A percentile compares a stretch with the other conserved stretches of the same genome.
Evolutionary conservation across 768 basidiomycete genomes (phyloP).

Genomic region (Trametes punicea): DNA sequence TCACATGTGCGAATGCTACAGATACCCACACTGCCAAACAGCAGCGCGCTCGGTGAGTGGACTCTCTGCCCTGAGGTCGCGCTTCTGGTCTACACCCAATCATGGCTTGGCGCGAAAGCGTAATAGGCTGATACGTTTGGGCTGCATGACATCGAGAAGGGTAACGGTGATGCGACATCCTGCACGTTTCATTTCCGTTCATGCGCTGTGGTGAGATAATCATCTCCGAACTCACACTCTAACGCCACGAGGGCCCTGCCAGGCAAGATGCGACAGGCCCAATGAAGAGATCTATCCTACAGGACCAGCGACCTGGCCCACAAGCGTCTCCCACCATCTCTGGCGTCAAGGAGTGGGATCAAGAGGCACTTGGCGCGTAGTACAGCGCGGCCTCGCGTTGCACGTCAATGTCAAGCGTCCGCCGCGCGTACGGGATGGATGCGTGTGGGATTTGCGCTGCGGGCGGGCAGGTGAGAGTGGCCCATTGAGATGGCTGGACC

Average conservation of each 20-base stretch:
- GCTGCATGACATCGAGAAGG: not conserved
- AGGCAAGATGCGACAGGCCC: not conserved
- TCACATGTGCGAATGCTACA: constrained; percentile 8
- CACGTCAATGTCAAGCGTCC: constrained; percentile 3
- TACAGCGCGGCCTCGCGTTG: not conserved
- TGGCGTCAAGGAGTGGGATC: constrained; percentile 11
- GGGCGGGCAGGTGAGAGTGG: not conserved
- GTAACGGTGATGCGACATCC: not conserved
- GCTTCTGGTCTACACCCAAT: not conserved
- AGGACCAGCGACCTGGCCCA: no score
- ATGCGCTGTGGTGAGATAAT: constrained; percentile 1
- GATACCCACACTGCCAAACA: constrained; percentile 18
- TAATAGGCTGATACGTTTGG: no score
- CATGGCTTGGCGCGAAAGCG: not conserved
- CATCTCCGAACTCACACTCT: constrained; percentile 5
- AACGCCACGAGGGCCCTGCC: constrained; percentile 16
- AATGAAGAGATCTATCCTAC: not conserved
- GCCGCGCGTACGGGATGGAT: not conserved
- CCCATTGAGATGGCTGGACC: not conserved
- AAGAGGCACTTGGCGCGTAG: not conserved
- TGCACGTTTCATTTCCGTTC: constrained; percentile 16
- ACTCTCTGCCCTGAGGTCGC: not conserved
- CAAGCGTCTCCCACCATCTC: no score
- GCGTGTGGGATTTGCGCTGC: not conserved
- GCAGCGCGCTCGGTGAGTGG: not conserved